Evolutionary conservation across 805 yeast genomes (phyloP).

Genomic region (Pichia eremophila): DNA sequence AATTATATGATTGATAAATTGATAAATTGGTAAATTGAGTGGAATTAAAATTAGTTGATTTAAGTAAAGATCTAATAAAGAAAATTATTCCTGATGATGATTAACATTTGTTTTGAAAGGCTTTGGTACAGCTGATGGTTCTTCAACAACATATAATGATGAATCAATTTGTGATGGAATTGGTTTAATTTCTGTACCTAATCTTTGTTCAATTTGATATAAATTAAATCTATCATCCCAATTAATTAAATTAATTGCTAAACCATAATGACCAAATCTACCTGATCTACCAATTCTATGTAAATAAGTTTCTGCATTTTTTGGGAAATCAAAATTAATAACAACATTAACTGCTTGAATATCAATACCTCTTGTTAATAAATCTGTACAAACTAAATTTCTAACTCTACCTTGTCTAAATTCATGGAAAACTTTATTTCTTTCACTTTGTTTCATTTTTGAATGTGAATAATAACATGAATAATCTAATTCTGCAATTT

Average conservation of each 20-base stretch:
- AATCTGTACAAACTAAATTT: slow-evolving; percentile 92
- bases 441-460: slow-evolving; percentile 91
- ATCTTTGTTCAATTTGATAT: slow-evolving; percentile 92
- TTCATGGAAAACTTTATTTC: slow-evolving; percentile 97
- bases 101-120: slow-evolving; percentile 53
- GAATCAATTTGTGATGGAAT: slow-evolving; percentile 92
- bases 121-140: slow-evolving; percentile 67
- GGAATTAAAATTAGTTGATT: no score
- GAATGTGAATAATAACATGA: slow-evolving; percentile 97
- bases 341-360: slow-evolving; percentile 98
- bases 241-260: slow-evolving; percentile 91
- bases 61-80: no score
- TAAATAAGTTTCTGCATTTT: slow-evolving; percentile 92
- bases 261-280: slow-evolving; percentile 95
- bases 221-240: slow-evolving; percentile 94
- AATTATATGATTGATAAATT: no score
- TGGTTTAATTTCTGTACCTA: slow-evolving; percentile 95
- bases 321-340: slow-evolving; percentile 96
- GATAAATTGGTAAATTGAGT: no score
- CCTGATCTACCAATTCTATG: slow-evolving; percentile 99
- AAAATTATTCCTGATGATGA: slow-evolving; percentile 7
- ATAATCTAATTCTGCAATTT: slow-evolving; percentile 91
- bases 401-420: slow-evolving; percentile 97
- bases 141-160: slow-evolving; percentile 78
- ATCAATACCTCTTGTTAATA: slow-evolving; percentile 96